Conservation (phyloP, 768 basidiomycete genomes). For the Rhizopogon salebrosus region DNA sequence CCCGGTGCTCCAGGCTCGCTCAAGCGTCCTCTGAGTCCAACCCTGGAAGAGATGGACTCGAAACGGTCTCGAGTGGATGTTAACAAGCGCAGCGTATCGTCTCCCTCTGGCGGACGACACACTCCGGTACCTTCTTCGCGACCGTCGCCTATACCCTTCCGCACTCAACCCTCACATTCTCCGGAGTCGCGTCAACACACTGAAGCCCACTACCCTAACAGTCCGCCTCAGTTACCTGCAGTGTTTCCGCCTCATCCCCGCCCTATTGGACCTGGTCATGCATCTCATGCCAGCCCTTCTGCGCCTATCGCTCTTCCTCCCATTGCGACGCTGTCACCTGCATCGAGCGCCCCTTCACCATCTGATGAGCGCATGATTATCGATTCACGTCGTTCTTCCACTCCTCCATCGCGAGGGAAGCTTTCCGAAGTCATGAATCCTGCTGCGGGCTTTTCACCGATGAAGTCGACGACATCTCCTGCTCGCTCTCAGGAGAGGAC, state of each 20-base stretch:
- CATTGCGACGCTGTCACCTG: constrained; percentile 62
- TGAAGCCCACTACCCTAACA: constrained; percentile 37
- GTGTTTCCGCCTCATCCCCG: constrained; percentile 72
- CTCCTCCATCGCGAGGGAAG: constrained; percentile 50
- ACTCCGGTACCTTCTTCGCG: constrained; percentile 58
- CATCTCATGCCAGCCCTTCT: constrained; percentile 32
- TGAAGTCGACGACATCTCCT: constrained; percentile 53
- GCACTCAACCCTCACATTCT: constrained; percentile 66
- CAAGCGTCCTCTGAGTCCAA: constrained; percentile 69
- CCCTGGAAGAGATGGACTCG: constrained; percentile 50
- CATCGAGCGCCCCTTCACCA: constrained; percentile 53
- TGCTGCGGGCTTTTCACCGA: constrained; percentile 44
- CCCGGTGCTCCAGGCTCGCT: constrained; percentile 40
- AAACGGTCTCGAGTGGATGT: constrained; percentile 64
- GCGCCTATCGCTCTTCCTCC: constrained; percentile 57
- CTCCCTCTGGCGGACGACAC: constrained; percentile 42
- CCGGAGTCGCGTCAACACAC: constrained; percentile 54
- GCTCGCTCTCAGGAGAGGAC: constrained; percentile 33
- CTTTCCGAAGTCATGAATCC: constrained; percentile 47
- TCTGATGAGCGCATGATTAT: constrained; percentile 31
- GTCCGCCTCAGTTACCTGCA: constrained; percentile 49
- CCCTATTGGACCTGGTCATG: constrained; percentile 54
- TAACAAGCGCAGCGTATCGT: constrained; percentile 46
- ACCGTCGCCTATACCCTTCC: constrained; percentile 70
- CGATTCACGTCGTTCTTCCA: constrained; percentile 37